phyloP scores from a whole-genome alignment of 2,329 filamentous ascomycete species.

The Diplodia sapinea region DNA sequence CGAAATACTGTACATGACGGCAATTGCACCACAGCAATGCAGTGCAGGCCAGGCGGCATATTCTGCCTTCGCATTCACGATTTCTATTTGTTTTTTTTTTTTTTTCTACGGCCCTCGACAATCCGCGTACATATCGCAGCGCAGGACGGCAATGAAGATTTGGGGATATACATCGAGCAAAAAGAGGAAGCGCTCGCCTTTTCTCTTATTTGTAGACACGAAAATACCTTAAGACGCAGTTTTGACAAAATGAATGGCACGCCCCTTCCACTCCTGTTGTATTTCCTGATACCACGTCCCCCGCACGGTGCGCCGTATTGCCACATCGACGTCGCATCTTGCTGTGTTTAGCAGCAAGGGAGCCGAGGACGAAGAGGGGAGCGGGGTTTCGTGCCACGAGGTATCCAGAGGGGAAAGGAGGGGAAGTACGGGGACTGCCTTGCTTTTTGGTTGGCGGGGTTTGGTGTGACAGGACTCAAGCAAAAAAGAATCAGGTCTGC shows the following conservation, averaged over 20 bases:
- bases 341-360: not conserved
- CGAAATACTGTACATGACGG: slow-evolving; percentile 16
- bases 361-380: not conserved
- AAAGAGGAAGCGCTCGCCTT: not conserved
- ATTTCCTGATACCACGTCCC: not conserved
- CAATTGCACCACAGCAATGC: not conserved
- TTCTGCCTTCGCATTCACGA: not conserved
- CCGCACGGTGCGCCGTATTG: slow-evolving; percentile 3
- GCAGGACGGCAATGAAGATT: not conserved
- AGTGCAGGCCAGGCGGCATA: not conserved
- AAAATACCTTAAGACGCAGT: not conserved
- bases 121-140: too few relatives aligned
- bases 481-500: not conserved
- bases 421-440: not conserved
- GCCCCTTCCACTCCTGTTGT: not conserved
- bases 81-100: too few relatives aligned
- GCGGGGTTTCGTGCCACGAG: slow-evolving; percentile 6
- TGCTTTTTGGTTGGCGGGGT: not conserved
- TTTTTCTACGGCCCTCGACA: too few relatives aligned
- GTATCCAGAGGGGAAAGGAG: not conserved
- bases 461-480: not conserved
- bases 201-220: not conserved
- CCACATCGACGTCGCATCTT: slow-evolving; percentile 1
- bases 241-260: not conserved
- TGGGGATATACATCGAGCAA: not conserved